Base-by-base conservation (phyloP, 768 basidiomycete species). In the Phylloporus scabripes region DNA sequence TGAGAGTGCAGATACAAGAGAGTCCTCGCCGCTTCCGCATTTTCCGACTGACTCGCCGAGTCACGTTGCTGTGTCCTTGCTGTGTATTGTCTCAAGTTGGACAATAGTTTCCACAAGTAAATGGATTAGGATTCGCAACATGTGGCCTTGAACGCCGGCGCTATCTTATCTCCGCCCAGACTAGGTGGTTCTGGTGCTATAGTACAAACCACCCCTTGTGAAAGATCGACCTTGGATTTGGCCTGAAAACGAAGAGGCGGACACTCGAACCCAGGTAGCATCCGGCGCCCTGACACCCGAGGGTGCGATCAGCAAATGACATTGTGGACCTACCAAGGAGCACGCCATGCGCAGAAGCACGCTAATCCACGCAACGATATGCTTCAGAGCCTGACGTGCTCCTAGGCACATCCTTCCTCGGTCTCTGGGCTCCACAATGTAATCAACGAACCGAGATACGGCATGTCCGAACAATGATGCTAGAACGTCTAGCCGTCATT, bases 91-190 rank as follows among this genome's bases (percentile, higher is more conserved):
- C 50, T 45, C 38, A 41, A 46, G 44, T 44, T 41, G 49, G 48
- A 26, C 45, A 48, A 32, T 4, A 26, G 24, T 52, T 50, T 12
- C 47, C 60, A 49, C 49, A 24, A 29, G 20, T 10, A 18, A 6
- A 18, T 38, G 33, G 6, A 17, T 15, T 7, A 12, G 11, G 37
- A 39, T 39, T 18, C 38, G 9, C 38, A 21, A 39, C 12, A 6
- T 12, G 10, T 3, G 2, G 21, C 18, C 3, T 11, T 24, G n/a
- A 36, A 18, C 34, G 14, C 11, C 15, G 31, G n/a, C 37, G 58
- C 52, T 51, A 62, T 64, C 62, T 59, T 54, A 64, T 64, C 62
- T 38, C 20, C 34, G 17, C n/a, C 11, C 18, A 12, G 7, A 10
- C 28, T 29, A 10, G 28, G 4, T 3, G 18, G 3, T 21, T 20